Conservation (phyloP, 208 protist species). For the Lotmaria passim region DNA sequence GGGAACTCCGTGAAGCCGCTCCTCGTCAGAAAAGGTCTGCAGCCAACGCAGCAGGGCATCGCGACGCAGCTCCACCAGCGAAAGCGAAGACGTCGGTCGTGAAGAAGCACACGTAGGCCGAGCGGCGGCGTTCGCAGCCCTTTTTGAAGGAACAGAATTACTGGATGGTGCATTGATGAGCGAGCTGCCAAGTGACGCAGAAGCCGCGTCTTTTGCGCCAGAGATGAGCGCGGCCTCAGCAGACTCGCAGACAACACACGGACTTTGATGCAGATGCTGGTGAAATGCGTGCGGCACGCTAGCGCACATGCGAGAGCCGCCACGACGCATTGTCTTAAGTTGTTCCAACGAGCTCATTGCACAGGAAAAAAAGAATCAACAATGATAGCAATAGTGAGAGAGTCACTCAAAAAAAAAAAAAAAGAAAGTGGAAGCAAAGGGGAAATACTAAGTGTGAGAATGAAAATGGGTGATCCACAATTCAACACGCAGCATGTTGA, state of each 20-base stretch:
- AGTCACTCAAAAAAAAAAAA: conserved; percentile 15
- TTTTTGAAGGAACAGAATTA: not conserved
- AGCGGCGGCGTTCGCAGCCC: not conserved
- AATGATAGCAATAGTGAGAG: too few relatives aligned
- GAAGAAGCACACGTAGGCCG: not conserved
- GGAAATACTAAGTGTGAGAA: too few relatives aligned
- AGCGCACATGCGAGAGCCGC: not conserved
- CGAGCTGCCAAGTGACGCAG: not conserved
- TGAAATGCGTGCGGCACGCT: conserved; percentile 21
- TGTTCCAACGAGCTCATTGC: not conserved
- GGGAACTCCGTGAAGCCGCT: not conserved
- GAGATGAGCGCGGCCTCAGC: not conserved
- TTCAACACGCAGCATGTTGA: too few relatives aligned
- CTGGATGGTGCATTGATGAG: not conserved
- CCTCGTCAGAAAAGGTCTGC: not conserved
- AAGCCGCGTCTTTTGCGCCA: not conserved
- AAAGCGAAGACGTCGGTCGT: not conserved
- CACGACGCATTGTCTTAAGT: not conserved
- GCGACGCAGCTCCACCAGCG: conserved; percentile 16
- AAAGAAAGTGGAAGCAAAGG: too few relatives aligned
- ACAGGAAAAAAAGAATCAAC: too few relatives aligned
- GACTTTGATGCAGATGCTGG: conserved; percentile 49
- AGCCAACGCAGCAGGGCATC: conserved; percentile 22
- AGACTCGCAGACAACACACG: conserved; percentile 47
- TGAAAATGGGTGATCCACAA: too few relatives aligned